Conservation (phyloP, 148 eudicot genomes). For the Nepenthes gracilis region DNA sequence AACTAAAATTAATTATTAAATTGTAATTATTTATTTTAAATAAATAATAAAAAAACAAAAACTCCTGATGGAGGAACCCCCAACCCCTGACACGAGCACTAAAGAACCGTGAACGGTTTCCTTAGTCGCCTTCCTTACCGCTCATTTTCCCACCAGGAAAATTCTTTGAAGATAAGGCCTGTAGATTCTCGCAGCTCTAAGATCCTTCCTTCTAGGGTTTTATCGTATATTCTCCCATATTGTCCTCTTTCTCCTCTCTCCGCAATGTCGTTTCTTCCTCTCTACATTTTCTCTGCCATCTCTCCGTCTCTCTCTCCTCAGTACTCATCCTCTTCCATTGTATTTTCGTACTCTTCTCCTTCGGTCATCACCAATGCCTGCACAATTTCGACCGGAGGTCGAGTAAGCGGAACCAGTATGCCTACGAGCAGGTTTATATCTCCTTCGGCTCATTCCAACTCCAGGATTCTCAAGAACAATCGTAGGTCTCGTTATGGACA, state of each 20-base stretch:
- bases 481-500: constrained; percentile 45
- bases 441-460: constrained; percentile 59
- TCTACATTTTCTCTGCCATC: constrained; percentile 8
- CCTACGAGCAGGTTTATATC: constrained; percentile 5
- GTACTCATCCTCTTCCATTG: constrained; percentile 9
- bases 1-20: too few species aligned
- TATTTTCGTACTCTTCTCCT: not conserved
- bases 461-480: constrained; percentile 53
- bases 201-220: too few species aligned
- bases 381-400: not conserved
- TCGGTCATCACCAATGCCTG: not conserved
- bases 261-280: constrained; percentile 23
- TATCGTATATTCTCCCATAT: too few species aligned
- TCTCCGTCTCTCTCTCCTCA: not conserved
- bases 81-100: too few species aligned
- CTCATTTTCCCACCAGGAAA: too few species aligned
- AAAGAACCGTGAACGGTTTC: too few species aligned
- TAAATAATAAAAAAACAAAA: too few species aligned
- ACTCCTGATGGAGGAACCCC: too few species aligned
- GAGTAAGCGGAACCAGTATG: not conserved
- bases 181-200: too few species aligned
- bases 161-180: too few species aligned
- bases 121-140: too few species aligned
- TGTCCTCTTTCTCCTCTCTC: constrained; percentile 1
- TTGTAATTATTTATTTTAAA: too few species aligned